Evolutionary conservation across 1,284 basidiomycete species (phyloP), one percentile per base, ranked within the genome.

Genomic region (Agaricales sp.): DNA sequence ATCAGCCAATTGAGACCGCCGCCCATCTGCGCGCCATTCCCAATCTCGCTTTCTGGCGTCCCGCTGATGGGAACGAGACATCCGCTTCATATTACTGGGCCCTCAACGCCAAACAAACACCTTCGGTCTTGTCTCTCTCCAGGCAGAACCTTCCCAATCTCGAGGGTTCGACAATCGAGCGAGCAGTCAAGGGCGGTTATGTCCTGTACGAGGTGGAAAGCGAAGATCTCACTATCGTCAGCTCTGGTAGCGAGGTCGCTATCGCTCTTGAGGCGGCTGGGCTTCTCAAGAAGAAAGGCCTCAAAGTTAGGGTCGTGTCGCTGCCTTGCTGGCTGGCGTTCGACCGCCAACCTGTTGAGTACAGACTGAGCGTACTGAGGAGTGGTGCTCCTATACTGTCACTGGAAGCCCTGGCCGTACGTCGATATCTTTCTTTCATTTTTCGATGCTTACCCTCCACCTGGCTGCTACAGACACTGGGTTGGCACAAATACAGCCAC

Each of bases 81-180:
- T 93, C 89, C 30, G 94, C 89, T 37, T 79, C 92, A 18, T 97
- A 96, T 75, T 68, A 81, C 56, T 78, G 86, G 47, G 87, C 92
- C 47, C 67, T 97, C 60, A 73, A 77, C 55, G 80, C 84, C 54
- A 77, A 66, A 57, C 66, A 74, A 57, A 93, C 89, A 12, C 93
- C 93, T 37, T 93, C 92, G 26, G 77, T 94, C 55, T 74, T 94
- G 53, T 84, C 82, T n/a, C 81, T 93, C 53, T 89, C 91, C 44
- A 84, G 92, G 51, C 91, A 94, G 69, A 92, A 93, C 75, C 77
- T 97, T 48, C 92, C 92, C 51, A 93, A 96, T 65, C 82, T 97
- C 55, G 89, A 89, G 64, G 80, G 79, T 56, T 92, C 90, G 43
- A 78, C 87, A 50, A 85, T 96, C 60, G 91, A 94, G 71, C 79